These are phyloP conservation scores for Graphilbum sp. DNA, from an alignment of 2,329 filamentous ascomycete genomes.

Conservation along the genomic window DNA sequence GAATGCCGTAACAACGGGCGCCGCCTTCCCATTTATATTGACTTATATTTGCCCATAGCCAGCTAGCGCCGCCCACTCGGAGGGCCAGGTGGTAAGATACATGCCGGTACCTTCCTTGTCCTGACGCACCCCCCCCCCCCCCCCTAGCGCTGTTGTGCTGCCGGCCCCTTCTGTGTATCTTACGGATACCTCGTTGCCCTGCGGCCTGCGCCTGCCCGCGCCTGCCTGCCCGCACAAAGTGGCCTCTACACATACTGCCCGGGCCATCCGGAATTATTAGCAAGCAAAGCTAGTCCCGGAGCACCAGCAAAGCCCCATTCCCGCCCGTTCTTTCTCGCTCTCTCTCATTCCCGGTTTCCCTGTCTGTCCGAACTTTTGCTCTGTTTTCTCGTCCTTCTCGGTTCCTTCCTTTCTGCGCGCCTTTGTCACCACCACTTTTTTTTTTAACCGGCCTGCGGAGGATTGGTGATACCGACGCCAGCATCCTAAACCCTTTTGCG, in stretches of 20 bases:
- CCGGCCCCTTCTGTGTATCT: no score
- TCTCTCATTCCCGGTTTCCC: background rate
- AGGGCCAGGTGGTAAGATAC: background rate
- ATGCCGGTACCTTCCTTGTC: background rate
- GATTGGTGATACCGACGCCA: background rate
- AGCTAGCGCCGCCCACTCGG: background rate
- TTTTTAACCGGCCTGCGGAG: background rate
- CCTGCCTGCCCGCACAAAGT: background rate
- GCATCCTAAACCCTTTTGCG: background rate
- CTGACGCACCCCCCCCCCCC: no score
- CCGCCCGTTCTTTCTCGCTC: background rate
- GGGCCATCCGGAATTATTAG: constrained; percentile 9
- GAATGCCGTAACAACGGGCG: no score
- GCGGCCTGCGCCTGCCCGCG: no score
- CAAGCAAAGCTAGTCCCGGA: constrained; percentile 5
- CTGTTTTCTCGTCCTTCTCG: background rate
- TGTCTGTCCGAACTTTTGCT: no score
- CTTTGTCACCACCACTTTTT: no score
- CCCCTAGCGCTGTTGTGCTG: no score
- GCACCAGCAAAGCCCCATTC: no score
- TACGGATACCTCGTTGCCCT: no score
- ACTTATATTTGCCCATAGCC: background rate
- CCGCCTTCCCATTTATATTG: no score
- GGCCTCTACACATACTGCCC: constrained; percentile 4
- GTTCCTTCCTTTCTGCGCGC: background rate